phyloP scores from a whole-genome alignment of 176 grass and related monocot genomes.

The Carex myosuroides region DNA sequence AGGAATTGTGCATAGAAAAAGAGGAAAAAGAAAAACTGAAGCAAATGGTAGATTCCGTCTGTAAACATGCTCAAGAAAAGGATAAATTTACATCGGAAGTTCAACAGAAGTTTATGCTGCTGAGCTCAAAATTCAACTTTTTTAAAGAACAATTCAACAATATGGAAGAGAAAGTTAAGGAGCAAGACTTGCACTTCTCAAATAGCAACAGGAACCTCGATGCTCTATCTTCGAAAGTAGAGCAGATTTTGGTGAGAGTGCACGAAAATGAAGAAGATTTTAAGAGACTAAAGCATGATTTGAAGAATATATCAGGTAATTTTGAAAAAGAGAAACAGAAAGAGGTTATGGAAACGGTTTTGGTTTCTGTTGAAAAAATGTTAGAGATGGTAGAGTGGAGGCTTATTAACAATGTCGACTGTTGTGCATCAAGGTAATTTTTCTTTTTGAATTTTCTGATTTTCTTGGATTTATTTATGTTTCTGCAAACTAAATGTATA shows the following conservation, averaged over 20 bases:
- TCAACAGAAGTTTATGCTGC: constrained; percentile 19
- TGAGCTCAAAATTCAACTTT: constrained; percentile 16
- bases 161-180: constrained; percentile 15
- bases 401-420: constrained; percentile 28
- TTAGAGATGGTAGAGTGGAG: constrained; percentile 25
- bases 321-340: constrained; percentile 23
- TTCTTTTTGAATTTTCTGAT: constrained; percentile 1
- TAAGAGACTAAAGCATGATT: constrained; percentile 17
- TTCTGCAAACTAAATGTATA: not conserved
- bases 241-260: constrained; percentile 14
- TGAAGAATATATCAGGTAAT: constrained; percentile 3
- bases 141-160: constrained; percentile 11
- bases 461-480: not conserved
- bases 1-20: constrained; percentile 23
- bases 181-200: constrained; percentile 25
- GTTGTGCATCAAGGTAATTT: constrained; percentile 29
- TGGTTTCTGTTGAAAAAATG: constrained; percentile 18
- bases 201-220: constrained; percentile 20
- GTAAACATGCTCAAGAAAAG: constrained; percentile 19
- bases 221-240: constrained; percentile 13
- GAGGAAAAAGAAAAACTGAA: constrained; percentile 28
- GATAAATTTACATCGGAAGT: constrained; percentile 15
- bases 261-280: constrained; percentile 18
- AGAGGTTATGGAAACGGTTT: constrained; percentile 15
- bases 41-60: constrained; percentile 18